A percentile compares a stretch with the other conserved stretches of the same genome.
These are phyloP conservation scores for Eurotiales sp. DNA, from an alignment of 2,329 filamentous ascomycete genomes.

Conservation along the genomic window DNA sequence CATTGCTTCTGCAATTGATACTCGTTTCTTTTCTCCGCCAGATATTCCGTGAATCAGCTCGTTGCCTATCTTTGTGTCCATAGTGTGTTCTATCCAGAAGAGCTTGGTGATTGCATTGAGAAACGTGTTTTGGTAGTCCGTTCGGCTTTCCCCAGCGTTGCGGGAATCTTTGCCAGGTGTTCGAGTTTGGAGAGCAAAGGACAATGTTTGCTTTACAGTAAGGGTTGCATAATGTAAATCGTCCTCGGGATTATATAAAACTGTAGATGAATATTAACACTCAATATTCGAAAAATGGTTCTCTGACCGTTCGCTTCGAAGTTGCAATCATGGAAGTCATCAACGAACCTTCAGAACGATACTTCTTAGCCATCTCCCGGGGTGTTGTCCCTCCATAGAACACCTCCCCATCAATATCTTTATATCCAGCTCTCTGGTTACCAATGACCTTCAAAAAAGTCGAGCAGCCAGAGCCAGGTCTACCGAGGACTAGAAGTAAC, in stretches of 20 bases:
- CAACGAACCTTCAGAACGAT: slow-evolving; percentile 39
- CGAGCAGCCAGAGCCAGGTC: slow-evolving; percentile 53
- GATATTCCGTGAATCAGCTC: slow-evolving; percentile 69
- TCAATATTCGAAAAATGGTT: no score
- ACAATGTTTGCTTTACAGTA: slow-evolving; percentile 68
- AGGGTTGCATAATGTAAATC: slow-evolving; percentile 67
- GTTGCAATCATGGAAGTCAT: no score
- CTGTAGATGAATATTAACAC: neutral
- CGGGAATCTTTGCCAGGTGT: slow-evolving; percentile 61
- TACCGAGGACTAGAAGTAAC: slow-evolving; percentile 36
- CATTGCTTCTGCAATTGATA: slow-evolving; percentile 75
- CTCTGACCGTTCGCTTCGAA: no score
- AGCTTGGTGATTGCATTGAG: slow-evolving; percentile 65
- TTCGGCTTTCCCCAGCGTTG: slow-evolving; percentile 58
- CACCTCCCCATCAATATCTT: slow-evolving; percentile 54
- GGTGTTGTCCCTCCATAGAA: slow-evolving; percentile 55
- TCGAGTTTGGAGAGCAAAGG: slow-evolving; percentile 66
- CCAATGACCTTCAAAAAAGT: slow-evolving; percentile 81
- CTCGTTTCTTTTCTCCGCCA: slow-evolving; percentile 72
- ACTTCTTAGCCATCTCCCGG: slow-evolving; percentile 48
- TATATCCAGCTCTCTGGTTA: slow-evolving; percentile 62
- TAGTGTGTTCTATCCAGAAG: slow-evolving; percentile 68
- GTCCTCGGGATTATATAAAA: slow-evolving; percentile 15
- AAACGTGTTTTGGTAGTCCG: slow-evolving; percentile 59
- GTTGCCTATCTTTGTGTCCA: slow-evolving; percentile 71